phyloP scores from a whole-genome alignment of 441 rosid species.

The Mallotus repandus region DNA sequence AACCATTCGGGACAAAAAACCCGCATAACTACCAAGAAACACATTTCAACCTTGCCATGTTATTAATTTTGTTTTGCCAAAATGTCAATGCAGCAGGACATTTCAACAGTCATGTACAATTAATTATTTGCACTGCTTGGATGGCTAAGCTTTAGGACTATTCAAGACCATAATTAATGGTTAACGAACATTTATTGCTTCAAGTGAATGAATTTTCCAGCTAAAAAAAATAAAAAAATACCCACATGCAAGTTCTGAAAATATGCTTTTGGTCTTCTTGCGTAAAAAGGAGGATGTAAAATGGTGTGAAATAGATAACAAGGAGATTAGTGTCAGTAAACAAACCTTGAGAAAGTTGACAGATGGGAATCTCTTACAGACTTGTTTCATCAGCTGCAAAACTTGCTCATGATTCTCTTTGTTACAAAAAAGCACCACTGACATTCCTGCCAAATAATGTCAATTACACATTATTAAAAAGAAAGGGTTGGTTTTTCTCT shows the following conservation, averaged over 20 bases:
- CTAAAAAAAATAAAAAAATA: too few relatives aligned
- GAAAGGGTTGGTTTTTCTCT: not conserved
- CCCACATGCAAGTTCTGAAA: too few relatives aligned
- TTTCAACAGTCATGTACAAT: too few relatives aligned
- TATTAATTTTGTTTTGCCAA: not conserved
- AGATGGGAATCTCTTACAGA: constrained; percentile 57
- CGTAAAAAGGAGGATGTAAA: too few relatives aligned
- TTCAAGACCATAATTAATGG: too few relatives aligned
- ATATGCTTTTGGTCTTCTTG: too few relatives aligned
- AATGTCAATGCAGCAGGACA: constrained; percentile 1
- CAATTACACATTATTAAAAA: not conserved
- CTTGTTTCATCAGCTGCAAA: constrained; percentile 44
- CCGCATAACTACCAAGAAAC: not conserved
- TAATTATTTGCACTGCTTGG: too few relatives aligned
- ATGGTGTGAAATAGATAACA: too few relatives aligned
- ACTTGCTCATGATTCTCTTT: constrained; percentile 40
- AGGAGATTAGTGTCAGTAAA: not conserved
- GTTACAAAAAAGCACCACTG: constrained; percentile 46
- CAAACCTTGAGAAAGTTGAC: constrained; percentile 56
- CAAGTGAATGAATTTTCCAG: too few relatives aligned
- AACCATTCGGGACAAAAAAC: not conserved
- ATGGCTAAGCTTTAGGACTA: too few relatives aligned
- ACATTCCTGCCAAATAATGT: constrained; percentile 39
- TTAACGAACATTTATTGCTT: too few relatives aligned
- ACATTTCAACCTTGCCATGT: not conserved